A percentile compares a stretch with the other conserved stretches of the same genome.
These are phyloP conservation scores for Penicillium arizonense DNA, from an alignment of 495 filamentous ascomycete species.

Conservation along the genomic window DNA sequence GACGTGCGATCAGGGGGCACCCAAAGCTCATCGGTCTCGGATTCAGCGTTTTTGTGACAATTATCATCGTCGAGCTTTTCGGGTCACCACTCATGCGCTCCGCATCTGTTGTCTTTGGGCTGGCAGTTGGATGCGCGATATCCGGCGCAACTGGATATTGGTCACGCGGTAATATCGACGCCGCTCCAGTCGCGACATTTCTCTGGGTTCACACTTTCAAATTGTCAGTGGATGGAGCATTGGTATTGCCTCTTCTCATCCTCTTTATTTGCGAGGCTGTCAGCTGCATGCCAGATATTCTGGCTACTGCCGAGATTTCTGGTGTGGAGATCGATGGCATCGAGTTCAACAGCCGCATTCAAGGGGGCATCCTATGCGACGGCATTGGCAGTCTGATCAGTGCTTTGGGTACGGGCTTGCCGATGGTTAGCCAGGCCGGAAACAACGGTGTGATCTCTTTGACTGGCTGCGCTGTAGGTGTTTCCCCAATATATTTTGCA, in stretches of 20 bases:
- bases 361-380: slow-evolving; percentile 79
- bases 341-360: slow-evolving; percentile 78
- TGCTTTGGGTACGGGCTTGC: slow-evolving; percentile 71
- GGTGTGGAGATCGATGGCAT: slow-evolving; percentile 74
- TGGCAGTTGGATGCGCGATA: slow-evolving; percentile 78
- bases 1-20: slow-evolving; percentile 55
- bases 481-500: slow-evolving; percentile 18
- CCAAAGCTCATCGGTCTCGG: slow-evolving; percentile 77
- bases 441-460: slow-evolving; percentile 86
- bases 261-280: slow-evolving; percentile 62
- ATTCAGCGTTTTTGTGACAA: slow-evolving; percentile 80
- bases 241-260: slow-evolving; percentile 69
- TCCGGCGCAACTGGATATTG: slow-evolving; percentile 79
- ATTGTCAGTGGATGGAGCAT: slow-evolving; percentile 71
- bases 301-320: slow-evolving; percentile 73
- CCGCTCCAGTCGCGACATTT: slow-evolving; percentile 68
- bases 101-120: slow-evolving; percentile 70
- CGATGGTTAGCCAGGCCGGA: slow-evolving; percentile 72
- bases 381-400: slow-evolving; percentile 75
- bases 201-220: slow-evolving; percentile 85
- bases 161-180: slow-evolving; percentile 59
- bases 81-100: slow-evolving; percentile 70
- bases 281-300: slow-evolving; percentile 80
- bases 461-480: slow-evolving; percentile 70
- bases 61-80: slow-evolving; percentile 74